Conservation (phyloP, 805 yeast genomes). For the Candida quercuum region DNA sequence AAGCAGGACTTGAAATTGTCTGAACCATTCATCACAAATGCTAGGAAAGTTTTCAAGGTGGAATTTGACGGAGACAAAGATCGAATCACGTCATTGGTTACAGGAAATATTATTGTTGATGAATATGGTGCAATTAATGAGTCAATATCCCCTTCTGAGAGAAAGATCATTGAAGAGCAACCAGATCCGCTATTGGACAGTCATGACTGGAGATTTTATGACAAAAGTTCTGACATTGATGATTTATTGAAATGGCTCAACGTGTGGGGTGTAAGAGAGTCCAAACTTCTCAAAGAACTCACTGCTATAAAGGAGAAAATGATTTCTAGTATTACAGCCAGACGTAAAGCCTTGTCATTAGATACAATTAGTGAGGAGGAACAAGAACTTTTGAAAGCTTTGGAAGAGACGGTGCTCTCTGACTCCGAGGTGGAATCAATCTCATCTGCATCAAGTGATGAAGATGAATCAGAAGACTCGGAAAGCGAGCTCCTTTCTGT, state of each 20-base stretch:
- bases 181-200: conserved; percentile 10
- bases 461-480: conserved; percentile 6
- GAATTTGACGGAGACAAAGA: conserved; percentile 38
- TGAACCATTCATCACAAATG: conserved; percentile 20
- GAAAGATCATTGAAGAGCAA: conserved; percentile 62
- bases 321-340: conserved; percentile 47
- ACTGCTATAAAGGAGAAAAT: conserved; percentile 46
- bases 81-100: conserved; percentile 46
- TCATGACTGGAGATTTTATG: conserved; percentile 68
- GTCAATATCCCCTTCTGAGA: conserved; percentile 30
- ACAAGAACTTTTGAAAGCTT: conserved; percentile 31
- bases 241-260: conserved; percentile 60
- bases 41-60: conserved; percentile 17
- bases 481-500: conserved; percentile 8
- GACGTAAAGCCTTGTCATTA: conserved; percentile 48
- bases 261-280: conserved; percentile 71
- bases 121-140: conserved; percentile 30
- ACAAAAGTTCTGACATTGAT: conserved; percentile 52
- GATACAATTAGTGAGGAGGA: conserved; percentile 40
- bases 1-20: too few species aligned
- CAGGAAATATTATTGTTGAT: conserved; percentile 32
- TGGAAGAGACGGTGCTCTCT: conserved; percentile 31
- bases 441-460: conserved; percentile 14
- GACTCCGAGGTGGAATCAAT: conserved; percentile 27
- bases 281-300: conserved; percentile 58